Conservation (phyloP, 2,329 filamentous ascomycete genomes). For the Atkinsonella texensis region DNA sequence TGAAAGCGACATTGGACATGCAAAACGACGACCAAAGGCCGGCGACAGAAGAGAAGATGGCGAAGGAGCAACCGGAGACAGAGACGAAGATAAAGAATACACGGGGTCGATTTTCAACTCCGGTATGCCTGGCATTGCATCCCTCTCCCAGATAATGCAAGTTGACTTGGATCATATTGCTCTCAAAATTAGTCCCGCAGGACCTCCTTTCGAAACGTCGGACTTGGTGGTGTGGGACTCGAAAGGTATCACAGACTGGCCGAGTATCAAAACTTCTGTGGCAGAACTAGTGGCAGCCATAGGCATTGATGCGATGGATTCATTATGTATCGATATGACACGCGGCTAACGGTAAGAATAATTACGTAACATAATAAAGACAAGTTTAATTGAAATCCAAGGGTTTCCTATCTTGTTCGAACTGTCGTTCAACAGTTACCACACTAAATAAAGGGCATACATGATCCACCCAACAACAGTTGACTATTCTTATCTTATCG, state of each 20-base stretch:
- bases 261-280: slow-evolving; percentile 47
- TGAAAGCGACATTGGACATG: not conserved
- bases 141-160: slow-evolving; percentile 37
- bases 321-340: slow-evolving; percentile 48
- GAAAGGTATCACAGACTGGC: slow-evolving; percentile 34
- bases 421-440: not conserved
- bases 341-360: not conserved
- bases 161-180: slow-evolving; percentile 48
- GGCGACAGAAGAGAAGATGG: slow-evolving; percentile 3
- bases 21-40: not conserved
- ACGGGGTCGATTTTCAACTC: slow-evolving; percentile 40
- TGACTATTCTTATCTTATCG: not conserved
- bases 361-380: no score
- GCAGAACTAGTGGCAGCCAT: slow-evolving; percentile 56
- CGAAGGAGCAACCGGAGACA: slow-evolving; percentile 1
- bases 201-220: slow-evolving; percentile 28
- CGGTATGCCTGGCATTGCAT: slow-evolving; percentile 55
- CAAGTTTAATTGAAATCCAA: not conserved
- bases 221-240: slow-evolving; percentile 49
- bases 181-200: slow-evolving; percentile 32
- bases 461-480: not conserved
- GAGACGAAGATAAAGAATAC: slow-evolving; percentile 10
- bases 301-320: slow-evolving; percentile 44
- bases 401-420: not conserved
- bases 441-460: not conserved